Percentiles rank a stretch among this genome's conserved stretches.
Evolutionary conservation across 192 early-diverging fungal genomes (phyloP).

Genomic region (Linnemannia zychae): DNA sequence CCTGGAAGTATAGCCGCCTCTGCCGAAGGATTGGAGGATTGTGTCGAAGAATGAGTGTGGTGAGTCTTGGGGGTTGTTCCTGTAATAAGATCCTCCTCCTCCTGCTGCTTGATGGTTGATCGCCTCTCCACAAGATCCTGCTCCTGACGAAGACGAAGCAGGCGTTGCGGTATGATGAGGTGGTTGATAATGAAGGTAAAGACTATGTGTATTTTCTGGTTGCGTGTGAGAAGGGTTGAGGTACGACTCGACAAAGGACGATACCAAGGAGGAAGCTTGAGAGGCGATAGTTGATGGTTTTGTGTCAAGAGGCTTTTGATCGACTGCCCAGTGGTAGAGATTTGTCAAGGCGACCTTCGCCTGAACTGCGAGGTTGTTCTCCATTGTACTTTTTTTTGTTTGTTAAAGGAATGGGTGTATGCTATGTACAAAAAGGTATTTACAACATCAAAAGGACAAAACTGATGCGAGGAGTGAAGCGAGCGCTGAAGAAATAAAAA

Average conservation of each 20-base stretch:
- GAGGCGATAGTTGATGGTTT: background rate
- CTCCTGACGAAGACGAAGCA: background rate
- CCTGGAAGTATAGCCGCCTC: background rate
- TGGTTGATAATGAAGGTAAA: background rate
- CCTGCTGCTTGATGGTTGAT: background rate
- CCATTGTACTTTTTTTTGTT: background rate
- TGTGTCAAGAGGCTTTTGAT: background rate
- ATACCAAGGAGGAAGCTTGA: background rate
- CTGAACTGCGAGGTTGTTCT: background rate
- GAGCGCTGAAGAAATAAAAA: background rate
- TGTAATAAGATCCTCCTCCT: background rate
- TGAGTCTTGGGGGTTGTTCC: background rate
- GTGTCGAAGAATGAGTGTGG: background rate
- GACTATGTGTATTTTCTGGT: background rate
- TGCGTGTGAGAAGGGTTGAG: background rate
- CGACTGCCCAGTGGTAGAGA: background rate
- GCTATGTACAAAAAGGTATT: background rate
- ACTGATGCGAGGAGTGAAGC: background rate
- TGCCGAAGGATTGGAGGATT: slow-evolving; percentile 1
- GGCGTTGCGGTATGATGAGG: background rate
- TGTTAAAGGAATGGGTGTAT: background rate
- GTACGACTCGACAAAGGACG: slow-evolving; percentile 11
- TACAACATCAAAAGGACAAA: background rate
- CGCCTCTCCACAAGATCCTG: background rate
- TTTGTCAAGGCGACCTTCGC: background rate